Base-by-base conservation (phyloP, 768 basidiomycete genomes). In the Amanita rubescens region DNA sequence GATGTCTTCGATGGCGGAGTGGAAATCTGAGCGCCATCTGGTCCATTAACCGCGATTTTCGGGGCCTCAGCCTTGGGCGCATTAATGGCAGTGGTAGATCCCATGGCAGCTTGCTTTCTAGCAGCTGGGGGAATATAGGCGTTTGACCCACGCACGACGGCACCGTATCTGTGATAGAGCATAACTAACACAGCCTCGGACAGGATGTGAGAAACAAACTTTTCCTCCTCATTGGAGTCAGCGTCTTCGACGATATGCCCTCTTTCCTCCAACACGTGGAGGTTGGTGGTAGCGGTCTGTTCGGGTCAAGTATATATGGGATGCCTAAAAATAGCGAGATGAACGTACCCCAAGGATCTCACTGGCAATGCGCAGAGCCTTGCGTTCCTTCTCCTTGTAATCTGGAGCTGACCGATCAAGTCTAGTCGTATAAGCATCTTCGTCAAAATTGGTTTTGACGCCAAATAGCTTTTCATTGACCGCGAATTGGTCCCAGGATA, bases 71-170 rank as follows among this genome's bases (percentile, higher is more conserved):
- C 9, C 22, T 55, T 55, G 19, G 55, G 33, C 20, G 51, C 35
- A 38, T 37, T 58, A 44, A 55, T 51, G n/a, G 67, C 57, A 50
- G 68, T 65, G 34, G 65, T 53, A 19, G 64, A 50, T 12, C 63
- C 61, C 54, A 65, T 58, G 54, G 69, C 57, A 39, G 64, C 69
- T 35, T 65, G 55, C 66, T 78, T 82, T 54, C 94, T 81, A 34
- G 94, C 93, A 56, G 86, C 91, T 2, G 95, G 95, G 43, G 96
- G 96, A 35, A 98, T 81, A 65, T 99, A 99, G 22, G 94, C 95
- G 62, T 87, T 88, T 15, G 85, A 76, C 30, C 84, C 78, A 53
- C 96, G 87, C 47, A 89, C 85, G 27, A 98, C 96, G 24, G 93
- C 94, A 53, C 90, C 89, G 65, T 92, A 98, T 69, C 94, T 96